Evolutionary conservation across 2,329 filamentous ascomycete species (phyloP), one percentile per base, ranked within the genome.

Genomic region (Fusarium mangiferae): DNA sequence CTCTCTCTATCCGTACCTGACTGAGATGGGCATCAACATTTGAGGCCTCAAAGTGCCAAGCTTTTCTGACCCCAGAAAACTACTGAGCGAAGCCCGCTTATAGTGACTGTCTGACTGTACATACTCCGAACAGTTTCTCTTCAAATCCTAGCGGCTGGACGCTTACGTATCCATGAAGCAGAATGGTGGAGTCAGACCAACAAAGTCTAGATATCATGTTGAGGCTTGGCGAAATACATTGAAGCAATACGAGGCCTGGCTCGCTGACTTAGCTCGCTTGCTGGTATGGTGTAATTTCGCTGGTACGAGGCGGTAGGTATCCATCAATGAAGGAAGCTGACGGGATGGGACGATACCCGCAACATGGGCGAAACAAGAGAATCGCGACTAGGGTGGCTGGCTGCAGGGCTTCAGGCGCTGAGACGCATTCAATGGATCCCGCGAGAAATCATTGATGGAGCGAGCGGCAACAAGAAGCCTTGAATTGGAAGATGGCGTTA

Each of bases 151-250:
- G 62, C 60, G 71, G 55, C 56, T 64, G 38, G 49, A 70, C 39
- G 44, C 66, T 70, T 70, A 68, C 62, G 60, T 57, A 74, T 56
- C 30, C 51, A 45, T 36, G 35, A 46, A 66, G 70, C 52, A 48
- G 55, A 35, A 62, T 48, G 42, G 68, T 72, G 72, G 71, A 74
- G 71, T 60, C 49, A 26, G 66, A 62, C 61, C 59, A 61, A 44
- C 26, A 62, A 57, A 64, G 41, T 28, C 51, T 55, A n/a, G 20
- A 55, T 49, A 59, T 57, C 46, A 68, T 71, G 52, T 57, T 68
- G 68, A 74, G 56, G 64, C 72, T 74, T 74, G 72, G 71, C 71
- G 42, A 48, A 59, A 61, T 56, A 68, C 58, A 61, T 63, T 42
- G 45, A 68, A 67, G 62, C 38, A 72, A 69, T 62, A 74, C 68